phyloP scores from a whole-genome alignment of 2,329 filamentous ascomycete species.

The Stachybotrys chlorohalonatus region DNA sequence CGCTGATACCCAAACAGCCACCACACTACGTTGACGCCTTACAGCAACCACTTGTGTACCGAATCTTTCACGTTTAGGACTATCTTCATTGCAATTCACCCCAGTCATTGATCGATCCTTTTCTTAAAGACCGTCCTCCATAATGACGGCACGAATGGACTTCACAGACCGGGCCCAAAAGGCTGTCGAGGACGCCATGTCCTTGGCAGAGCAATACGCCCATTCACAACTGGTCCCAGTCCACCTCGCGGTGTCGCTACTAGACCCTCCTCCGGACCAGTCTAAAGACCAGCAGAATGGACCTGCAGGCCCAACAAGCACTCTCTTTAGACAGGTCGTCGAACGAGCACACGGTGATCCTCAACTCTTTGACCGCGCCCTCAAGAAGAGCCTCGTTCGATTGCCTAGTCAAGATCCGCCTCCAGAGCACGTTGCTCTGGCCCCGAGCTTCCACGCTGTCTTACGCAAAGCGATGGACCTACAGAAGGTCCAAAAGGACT shows the following conservation, averaged over 20 bases:
- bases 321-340: conserved; percentile 91
- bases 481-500: conserved; percentile 96
- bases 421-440: conserved; percentile 76
- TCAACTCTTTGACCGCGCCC: conserved; percentile 75
- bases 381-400: conserved; percentile 88
- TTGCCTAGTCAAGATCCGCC: conserved; percentile 92
- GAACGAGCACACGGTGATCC: conserved; percentile 90
- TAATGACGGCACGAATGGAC: conserved; percentile 71
- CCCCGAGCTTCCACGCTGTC: conserved; percentile 73
- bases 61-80: too few relatives aligned
- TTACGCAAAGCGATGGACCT: conserved; percentile 79
- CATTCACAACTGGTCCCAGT: conserved; percentile 87
- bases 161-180: conserved; percentile 92
- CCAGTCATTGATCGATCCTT: too few relatives aligned
- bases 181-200: conserved; percentile 81
- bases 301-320: conserved; percentile 51
- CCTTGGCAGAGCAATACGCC: conserved; percentile 77
- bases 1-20: background rate
- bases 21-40: background rate
- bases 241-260: conserved; percentile 76
- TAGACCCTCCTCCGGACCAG: conserved; percentile 65
- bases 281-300: conserved; percentile 79
- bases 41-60: background rate
- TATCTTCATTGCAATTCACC: too few relatives aligned
- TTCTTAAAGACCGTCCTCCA: conserved; percentile 16